Evolutionary conservation across 768 basidiomycete species (phyloP), one percentile per base, ranked within the genome.

Genomic region (Calocera cornea): DNA sequence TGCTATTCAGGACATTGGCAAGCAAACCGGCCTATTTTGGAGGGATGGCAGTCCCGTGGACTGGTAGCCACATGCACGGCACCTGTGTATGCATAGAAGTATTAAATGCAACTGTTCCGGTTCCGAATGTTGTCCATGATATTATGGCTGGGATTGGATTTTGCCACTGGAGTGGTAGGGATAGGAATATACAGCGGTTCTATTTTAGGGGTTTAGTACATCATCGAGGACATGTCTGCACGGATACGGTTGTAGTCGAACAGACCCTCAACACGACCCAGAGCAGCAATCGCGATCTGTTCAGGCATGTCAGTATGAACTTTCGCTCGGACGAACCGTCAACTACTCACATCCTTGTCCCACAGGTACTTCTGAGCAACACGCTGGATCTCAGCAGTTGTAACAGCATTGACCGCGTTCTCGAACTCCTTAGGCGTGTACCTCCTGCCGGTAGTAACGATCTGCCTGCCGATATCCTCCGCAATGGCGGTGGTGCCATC

Each of bases 401-500:
- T 87, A 66, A 99, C 92, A 27, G 89, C 87, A 75, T 98, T 93
- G 50, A 98, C 86, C 29, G 92, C 92, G 67, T 83, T 83, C 82
- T 97, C 97, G 70, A 95, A 93, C 79, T 99, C 92, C 76, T 87
- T 84, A 64, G 97, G 95, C 19, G 94, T 89, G 79, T 89, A 83
- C 73, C 97, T 83, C 70, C 83, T 87, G 66, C 97, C 97, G 70
- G 87, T 92, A 36, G 95, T 98, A 69, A 99, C 91, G 69, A 99
- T 83, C 76, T 97, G 95, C 72, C 95, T 82, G n/a, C 97, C 95
- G 77, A 98, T 94, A 74, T 99, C 97, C 81, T 99, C 97, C 36
- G 97, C 95, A 69, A 95, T 84, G 65, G 94, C 92, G 34, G 94
- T 97, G 19, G 92, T 89, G n/a, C 97, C 97, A 73, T 98, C 97